Evolutionary conservation across 148 eudicot genomes (phyloP).

Genomic region (Rhododendron mucronatum): DNA sequence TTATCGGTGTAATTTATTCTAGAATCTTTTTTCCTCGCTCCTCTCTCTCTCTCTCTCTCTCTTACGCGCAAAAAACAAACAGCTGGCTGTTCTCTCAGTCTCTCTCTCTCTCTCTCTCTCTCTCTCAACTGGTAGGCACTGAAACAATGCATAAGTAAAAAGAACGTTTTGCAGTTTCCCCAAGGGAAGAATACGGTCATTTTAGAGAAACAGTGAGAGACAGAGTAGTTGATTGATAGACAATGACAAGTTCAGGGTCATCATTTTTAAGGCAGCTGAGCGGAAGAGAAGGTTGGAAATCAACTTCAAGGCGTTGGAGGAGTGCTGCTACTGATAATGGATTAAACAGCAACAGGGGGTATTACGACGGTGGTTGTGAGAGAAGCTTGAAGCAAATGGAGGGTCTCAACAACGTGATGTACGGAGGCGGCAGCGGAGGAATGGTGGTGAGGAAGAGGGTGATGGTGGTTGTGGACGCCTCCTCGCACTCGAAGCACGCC

Average conservation of each 20-base stretch:
- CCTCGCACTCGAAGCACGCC: constrained; percentile 76
- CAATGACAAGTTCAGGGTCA: constrained; percentile 58
- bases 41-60: background rate
- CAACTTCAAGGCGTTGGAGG: constrained; percentile 63
- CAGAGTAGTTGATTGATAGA: background rate
- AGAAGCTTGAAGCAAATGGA: constrained; percentile 50
- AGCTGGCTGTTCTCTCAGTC: constrained; percentile 1
- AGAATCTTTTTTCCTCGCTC: background rate
- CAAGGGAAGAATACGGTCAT: background rate
- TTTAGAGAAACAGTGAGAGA: background rate
- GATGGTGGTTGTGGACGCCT: constrained; percentile 85
- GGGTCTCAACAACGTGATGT: constrained; percentile 23
- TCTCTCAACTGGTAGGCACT: background rate
- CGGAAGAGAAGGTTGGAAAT: constrained; percentile 40
- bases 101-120: constrained; percentile 2
- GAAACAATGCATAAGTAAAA: background rate
- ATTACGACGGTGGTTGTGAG: constrained; percentile 7
- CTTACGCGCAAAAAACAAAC: background rate
- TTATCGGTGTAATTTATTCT: background rate
- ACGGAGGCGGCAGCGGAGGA: constrained; percentile 1
- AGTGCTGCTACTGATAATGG: background rate
- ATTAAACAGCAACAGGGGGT: background rate
- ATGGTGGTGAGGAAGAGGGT: constrained; percentile 63
- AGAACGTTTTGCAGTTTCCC: background rate
- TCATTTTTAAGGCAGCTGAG: constrained; percentile 77